Conservation (phyloP, 108 stramenopile species). For the Craspedostauros australis region DNA sequence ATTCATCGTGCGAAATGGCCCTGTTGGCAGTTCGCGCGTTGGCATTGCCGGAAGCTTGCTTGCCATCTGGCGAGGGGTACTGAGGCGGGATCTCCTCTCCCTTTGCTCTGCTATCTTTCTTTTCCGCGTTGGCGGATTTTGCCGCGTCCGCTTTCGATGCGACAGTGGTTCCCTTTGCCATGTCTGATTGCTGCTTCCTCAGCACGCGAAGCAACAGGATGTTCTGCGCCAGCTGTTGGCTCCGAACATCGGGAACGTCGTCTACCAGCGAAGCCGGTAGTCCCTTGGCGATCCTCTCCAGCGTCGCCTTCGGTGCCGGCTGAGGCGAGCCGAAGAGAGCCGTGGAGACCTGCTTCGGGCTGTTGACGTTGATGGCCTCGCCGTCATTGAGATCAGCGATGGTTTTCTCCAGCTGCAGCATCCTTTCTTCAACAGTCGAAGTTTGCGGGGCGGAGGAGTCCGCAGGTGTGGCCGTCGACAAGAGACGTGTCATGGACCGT, state of each 20-base stretch:
- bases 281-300: conserved; percentile 14
- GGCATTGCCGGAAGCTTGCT: neutral
- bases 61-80: neutral
- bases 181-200: neutral
- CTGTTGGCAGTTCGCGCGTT: neutral
- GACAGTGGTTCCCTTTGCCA: neutral
- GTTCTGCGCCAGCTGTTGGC: too few relatives aligned
- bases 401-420: neutral
- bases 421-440: neutral
- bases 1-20: conserved; percentile 13
- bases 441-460: neutral
- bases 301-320: conserved; percentile 13
- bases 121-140: neutral
- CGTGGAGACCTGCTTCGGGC: conserved; percentile 62
- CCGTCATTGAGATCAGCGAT: conserved; percentile 24
- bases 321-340: conserved; percentile 43
- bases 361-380: conserved; percentile 50
- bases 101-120: neutral
- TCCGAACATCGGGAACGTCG: neutral
- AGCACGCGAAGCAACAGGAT: too few relatives aligned
- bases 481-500: neutral
- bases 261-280: neutral
- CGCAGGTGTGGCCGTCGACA: neutral
- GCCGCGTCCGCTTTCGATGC: neutral
- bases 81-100: neutral